Base-by-base conservation (phyloP, 2,329 filamentous ascomycete genomes). In the Beauveria medogensis region DNA sequence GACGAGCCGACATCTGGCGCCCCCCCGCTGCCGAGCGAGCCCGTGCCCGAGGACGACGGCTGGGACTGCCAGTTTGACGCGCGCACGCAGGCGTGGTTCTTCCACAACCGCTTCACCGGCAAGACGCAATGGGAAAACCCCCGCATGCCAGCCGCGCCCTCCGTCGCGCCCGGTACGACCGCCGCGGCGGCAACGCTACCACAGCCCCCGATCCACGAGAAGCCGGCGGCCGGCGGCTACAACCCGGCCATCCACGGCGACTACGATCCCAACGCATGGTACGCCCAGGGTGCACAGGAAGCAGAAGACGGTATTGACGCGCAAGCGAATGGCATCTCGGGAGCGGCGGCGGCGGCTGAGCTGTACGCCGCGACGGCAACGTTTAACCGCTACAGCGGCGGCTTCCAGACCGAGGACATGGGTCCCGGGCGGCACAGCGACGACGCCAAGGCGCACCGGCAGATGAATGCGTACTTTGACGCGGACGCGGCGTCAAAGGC, bases 261-360 rank as follows among this genome's bases (percentile, higher is more conserved):
- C 76, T 99, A 97, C 78, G 94, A 99, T 69, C 92, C 92, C 4
- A 94, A 88, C 63, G 93, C 94, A n/a, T 90, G 92, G 78, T 99
- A 99, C 72, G 93, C 94, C 12, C 82, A 90, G 70, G 77, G 79
- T 51, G 72, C 80, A 50, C 37, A 54, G 22, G 22, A 37, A 16
- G 12, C 34, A 37, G 34, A 54, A 6, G 73, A 77, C 63, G 30
- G 34, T 16, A 37, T 37, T 37, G 34, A 16, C 53, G 71, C 72
- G 12, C 67, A 71, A 10, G 68, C 20, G 10, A n/a, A 20, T 3
- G 16, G 22, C 34, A 10, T 20, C 34, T 58, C 64, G 40, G 57
- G 60, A 40, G 64, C 64, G 14, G 63, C 67, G 5, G 61, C 66
- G 65, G 71, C 77, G 9, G 68, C 77, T 24, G 74, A 78, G 22